Evolutionary conservation across 2,329 filamentous ascomycete genomes (phyloP), one percentile per base, ranked within the genome.

Genomic region (Epichloe sp.): DNA sequence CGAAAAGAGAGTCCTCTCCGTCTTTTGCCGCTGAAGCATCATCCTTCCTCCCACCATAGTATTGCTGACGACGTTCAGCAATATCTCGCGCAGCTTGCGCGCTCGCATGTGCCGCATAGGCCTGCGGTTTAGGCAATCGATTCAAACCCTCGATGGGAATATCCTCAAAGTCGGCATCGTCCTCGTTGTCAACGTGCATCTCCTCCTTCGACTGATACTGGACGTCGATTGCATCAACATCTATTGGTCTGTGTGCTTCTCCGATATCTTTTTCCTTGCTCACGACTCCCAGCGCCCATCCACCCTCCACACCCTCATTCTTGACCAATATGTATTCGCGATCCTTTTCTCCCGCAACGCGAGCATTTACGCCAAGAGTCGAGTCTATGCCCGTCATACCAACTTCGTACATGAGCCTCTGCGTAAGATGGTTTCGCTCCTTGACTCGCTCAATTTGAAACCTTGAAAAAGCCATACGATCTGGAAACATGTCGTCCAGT

Each of bases 321-420:
- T 93, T 95, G 40, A 98, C 90, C 4, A 98, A 72, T 12, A 98
- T 90, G 61, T 98, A 98, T 65, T 98, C 93, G 60, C 88, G 83
- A 14, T 88, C 87, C 61, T 83, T 88, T 63, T 98, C 93, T 47
- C 93, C 82, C 14, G 86, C 85, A 57, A 95, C 79, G 48, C 88
- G 77, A 47, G 74, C 77, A 46, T 80, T 79, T 2, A 77, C 77
- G 7, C 78, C 74, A 50, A 88, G 77, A 23, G 86, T 84, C 40
- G 83, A 71, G 60, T 91, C 86, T 15, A 83, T 79, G 17, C 80
- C 83, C 19, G 83, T 84, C 87, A 95, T 94, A 37, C 90, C 91
- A 59, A 91, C 89, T 59, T 98, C 79, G 59, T 88, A 81, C 93
- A 98, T 98, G 52, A 98, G 71, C 40, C 91, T 78, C 64, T 98